phyloP scores from a whole-genome alignment of 495 filamentous ascomycete species.

The Penicillium dipodomyicola region DNA sequence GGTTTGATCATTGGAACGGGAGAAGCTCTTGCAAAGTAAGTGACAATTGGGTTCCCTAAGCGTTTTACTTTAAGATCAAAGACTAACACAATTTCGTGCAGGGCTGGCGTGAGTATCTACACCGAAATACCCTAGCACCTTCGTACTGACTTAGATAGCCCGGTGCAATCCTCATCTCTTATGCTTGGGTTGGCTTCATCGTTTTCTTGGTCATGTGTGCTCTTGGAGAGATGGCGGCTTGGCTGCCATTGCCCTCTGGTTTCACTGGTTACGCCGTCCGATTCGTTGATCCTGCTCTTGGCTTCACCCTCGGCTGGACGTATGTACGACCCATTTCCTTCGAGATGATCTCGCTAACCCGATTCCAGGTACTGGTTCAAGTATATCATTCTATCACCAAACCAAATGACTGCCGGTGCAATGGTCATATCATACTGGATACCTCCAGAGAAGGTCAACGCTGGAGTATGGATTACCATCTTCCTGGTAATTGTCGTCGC shows the following conservation, averaged over 20 bases:
- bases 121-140: not conserved
- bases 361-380: conserved; percentile 52
- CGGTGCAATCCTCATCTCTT: conserved; percentile 69
- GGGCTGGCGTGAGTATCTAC: conserved; percentile 38
- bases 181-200: conserved; percentile 57
- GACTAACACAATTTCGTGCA: conserved; percentile 11
- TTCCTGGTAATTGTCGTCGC: conserved; percentile 51
- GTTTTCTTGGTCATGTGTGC: conserved; percentile 65
- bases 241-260: conserved; percentile 58
- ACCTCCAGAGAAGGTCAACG: conserved; percentile 37
- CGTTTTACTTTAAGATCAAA: not conserved
- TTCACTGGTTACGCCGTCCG: conserved; percentile 62
- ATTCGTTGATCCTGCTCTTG: conserved; percentile 64
- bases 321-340: conserved; percentile 20
- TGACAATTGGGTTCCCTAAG: not conserved
- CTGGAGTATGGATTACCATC: conserved; percentile 55
- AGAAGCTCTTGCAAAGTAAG: conserved; percentile 39
- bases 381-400: conserved; percentile 74
- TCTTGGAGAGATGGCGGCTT: conserved; percentile 68
- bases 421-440: conserved; percentile 77
- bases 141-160: conserved; percentile 52
- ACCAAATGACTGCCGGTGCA: conserved; percentile 76
- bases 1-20: conserved; percentile 67
- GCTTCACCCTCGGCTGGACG: conserved; percentile 66
- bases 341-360: not conserved